Conservation (phyloP, 2,329 filamentous ascomycete genomes). For the Botrytis sinoallii region DNA sequence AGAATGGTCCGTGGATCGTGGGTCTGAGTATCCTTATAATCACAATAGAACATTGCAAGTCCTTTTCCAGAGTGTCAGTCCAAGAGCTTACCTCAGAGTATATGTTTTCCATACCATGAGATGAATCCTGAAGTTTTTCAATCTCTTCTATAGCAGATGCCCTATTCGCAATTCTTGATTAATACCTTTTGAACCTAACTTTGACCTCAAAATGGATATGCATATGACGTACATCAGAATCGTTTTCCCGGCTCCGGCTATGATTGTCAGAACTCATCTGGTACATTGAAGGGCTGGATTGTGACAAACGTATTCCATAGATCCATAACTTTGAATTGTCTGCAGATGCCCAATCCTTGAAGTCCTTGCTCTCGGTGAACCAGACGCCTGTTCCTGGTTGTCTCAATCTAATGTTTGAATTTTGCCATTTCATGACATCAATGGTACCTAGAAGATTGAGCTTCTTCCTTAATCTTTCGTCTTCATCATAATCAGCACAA, state of each 20-base stretch:
- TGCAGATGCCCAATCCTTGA: constrained; percentile 19
- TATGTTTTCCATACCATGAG: constrained; percentile 19
- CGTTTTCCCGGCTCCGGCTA: constrained; percentile 29
- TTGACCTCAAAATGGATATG: background rate
- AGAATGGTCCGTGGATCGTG: constrained; percentile 20
- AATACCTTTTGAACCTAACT: background rate
- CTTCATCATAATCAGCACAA: constrained; percentile 5
- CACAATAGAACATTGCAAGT: constrained; percentile 14
- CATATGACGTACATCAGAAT: constrained; percentile 20
- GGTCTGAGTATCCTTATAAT: constrained; percentile 15
- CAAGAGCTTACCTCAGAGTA: background rate
- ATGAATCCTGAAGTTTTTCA: background rate
- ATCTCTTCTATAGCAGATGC: constrained; percentile 19
- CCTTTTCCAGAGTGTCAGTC: constrained; percentile 15
- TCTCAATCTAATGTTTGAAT: constrained; percentile 20
- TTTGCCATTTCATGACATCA: constrained; percentile 20
- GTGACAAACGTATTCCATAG: constrained; percentile 25
- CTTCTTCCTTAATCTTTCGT: constrained; percentile 5
- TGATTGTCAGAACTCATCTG: background rate
- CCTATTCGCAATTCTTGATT: background rate
- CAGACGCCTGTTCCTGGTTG: constrained; percentile 27
- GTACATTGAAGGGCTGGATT: background rate
- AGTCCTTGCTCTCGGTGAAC: constrained; percentile 26
- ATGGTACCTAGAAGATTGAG: constrained; percentile 17
- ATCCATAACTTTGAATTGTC: constrained; percentile 25